A percentile compares a stretch with the other conserved stretches of the same genome.
Conservation (phyloP, 805 yeast species). For the Wickerhamomyces chambardii region DNA sequence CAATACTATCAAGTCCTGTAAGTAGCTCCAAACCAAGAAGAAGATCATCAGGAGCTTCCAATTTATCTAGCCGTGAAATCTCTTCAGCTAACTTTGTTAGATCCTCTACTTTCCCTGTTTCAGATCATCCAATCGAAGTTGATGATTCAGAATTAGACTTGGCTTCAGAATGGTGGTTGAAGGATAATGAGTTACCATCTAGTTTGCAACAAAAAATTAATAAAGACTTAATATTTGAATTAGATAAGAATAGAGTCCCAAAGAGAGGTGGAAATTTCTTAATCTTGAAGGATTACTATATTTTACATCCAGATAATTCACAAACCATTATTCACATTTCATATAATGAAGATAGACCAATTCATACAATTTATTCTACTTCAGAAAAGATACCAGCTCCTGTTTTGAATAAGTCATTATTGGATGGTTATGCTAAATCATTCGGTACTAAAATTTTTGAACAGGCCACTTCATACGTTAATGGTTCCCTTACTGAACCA, state of each 20-base stretch:
- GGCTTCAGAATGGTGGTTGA: constrained; percentile 59
- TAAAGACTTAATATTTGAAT: constrained; percentile 50
- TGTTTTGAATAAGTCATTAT: constrained; percentile 30
- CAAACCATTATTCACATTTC: constrained; percentile 51
- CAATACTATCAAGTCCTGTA: background rate
- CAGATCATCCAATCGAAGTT: background rate
- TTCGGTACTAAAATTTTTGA: constrained; percentile 44
- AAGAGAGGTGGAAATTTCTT: constrained; percentile 48
- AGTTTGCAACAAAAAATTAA: constrained; percentile 30
- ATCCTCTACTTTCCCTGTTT: constrained; percentile 8
- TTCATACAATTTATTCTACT: constrained; percentile 29
- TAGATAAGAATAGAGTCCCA: constrained; percentile 43
- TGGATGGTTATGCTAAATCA: constrained; percentile 38
- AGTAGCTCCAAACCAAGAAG: background rate
- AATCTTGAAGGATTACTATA: constrained; percentile 55
- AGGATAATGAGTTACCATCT: constrained; percentile 44
- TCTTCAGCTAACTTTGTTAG: too few species aligned
- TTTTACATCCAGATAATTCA: constrained; percentile 66
- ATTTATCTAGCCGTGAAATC: too few species aligned
- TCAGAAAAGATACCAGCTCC: constrained; percentile 34
- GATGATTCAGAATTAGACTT: constrained; percentile 23
- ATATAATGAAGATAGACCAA: constrained; percentile 47
- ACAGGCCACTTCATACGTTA: constrained; percentile 28
- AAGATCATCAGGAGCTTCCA: background rate
- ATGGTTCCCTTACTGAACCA: constrained; percentile 13